A percentile compares a stretch with the other conserved stretches of the same genome.
Conservation (phyloP, 768 basidiomycete species). For the Lactarius psammicola region DNA sequence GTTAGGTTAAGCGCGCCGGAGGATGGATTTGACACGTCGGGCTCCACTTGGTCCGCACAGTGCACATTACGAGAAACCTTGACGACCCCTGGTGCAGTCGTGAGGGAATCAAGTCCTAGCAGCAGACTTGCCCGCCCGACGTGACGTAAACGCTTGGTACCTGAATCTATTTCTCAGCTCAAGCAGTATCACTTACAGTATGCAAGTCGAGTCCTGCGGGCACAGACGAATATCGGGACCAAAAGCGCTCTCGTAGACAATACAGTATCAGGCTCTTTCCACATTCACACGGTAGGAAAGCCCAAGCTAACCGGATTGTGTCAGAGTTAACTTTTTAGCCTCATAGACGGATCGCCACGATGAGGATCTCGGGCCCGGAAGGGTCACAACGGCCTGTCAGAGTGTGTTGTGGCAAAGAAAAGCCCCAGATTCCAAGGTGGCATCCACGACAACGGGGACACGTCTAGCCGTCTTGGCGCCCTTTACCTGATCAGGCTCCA, state of each 20-base stretch:
- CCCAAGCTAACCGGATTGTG: background rate
- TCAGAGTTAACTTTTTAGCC: background rate
- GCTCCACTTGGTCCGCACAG: no score
- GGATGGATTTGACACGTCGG: no score
- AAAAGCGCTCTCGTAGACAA: background rate
- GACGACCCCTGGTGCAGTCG: background rate
- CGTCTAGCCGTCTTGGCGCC: no score
- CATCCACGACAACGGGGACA: background rate
- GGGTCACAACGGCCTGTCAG: background rate
- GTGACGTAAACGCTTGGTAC: background rate
- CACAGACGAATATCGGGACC: background rate
- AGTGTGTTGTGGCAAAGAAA: background rate
- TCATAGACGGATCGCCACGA: background rate
- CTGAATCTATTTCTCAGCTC: background rate
- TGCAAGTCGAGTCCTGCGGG: no score
- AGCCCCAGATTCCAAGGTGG: background rate
- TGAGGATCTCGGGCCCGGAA: background rate
- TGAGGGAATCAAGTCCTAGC: background rate
- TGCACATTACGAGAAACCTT: background rate
- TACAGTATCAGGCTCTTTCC: background rate
- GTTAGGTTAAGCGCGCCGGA: no score
- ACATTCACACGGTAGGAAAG: background rate
- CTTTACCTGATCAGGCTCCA: no score
- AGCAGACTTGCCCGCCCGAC: background rate
- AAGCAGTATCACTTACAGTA: background rate